Base-by-base conservation (phyloP, 257 asterid species). In the Avicennia marina region DNA sequence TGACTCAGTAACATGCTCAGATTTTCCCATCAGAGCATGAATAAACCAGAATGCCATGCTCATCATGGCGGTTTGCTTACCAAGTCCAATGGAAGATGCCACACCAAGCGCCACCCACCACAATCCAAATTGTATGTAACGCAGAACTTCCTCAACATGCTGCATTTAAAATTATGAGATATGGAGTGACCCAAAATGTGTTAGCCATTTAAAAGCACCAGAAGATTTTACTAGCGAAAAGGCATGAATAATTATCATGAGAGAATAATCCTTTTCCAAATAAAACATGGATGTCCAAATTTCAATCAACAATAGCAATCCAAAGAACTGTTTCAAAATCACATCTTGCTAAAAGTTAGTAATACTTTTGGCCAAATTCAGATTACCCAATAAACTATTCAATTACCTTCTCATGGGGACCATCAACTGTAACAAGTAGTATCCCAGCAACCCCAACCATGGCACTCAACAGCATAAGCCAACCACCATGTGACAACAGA, bases 91-190 rank as follows among this genome's bases (percentile, higher is more conserved):
- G 71, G 98, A 90, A 70, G 98, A 90, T 48, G 96, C 98, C 64
- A 90, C 94, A 55, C 98, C 98, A 45, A 90, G 98, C 69, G 94
- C 87, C 53, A 87, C 56, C 98, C 98, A 90, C 98, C 98, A 90
- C 22, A 87, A 59, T 57, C 89, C 95, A 62, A 90, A 90, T 72
- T 66, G 79, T 29, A 83, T 16, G 69, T 85, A 85, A 42, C 16
- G 57, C 36, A 56, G 57, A 68, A 79, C 72, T 79, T 90, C 98
- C 53, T 90, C 91, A 26, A 85, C 78, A 62, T 87, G 93, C 96
- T 90, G 78, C 75, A 70, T 24, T 49, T 49, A 39, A 53, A 43
- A 67, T 56, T 25, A 49, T 34, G 43, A 57, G 11, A 26, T 11
- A 29, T 31, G 41, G 1, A 26, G 68, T n/a, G 11, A 51, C 39